These are phyloP conservation scores for Raphanus raphanistrum DNA, from an alignment of 345 rosid species.

Conservation along the genomic window DNA sequence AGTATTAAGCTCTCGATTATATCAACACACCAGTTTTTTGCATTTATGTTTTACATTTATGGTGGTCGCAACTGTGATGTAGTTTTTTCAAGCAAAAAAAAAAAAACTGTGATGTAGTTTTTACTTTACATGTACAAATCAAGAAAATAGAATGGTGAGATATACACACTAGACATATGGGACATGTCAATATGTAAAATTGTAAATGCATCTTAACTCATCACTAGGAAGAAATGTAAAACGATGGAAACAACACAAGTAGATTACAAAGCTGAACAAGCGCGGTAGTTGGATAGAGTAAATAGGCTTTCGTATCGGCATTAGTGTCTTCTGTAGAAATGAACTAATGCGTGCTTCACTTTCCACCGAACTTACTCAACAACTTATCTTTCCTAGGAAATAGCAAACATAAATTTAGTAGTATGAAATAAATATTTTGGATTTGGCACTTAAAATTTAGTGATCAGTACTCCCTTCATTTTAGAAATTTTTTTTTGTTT, in stretches of 20 bases:
- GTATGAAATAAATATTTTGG: not conserved
- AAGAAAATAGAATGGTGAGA: not conserved
- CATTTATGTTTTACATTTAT: not conserved
- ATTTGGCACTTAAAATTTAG: not conserved
- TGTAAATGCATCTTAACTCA: not conserved
- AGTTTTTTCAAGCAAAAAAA: too few species aligned
- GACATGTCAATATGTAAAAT: not conserved
- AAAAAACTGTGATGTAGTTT: not conserved
- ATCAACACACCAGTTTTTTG: not conserved
- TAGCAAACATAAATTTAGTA: not conserved
- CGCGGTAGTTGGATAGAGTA: not conserved
- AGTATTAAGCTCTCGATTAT: not conserved
- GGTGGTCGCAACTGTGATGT: not conserved
- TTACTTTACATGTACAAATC: not conserved
- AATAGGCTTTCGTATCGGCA: not conserved
- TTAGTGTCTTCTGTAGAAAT: not conserved
- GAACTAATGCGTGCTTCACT: not conserved
- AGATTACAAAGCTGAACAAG: not conserved
- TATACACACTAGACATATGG: not conserved
- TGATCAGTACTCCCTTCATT: too few species aligned
- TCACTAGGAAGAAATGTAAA: not conserved
- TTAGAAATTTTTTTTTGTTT: too few species aligned
- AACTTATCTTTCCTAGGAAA: not conserved
- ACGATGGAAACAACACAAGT: not conserved
- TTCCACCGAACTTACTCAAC: conserved; percentile 1